Evolutionary conservation across 202 grass and related monocot genomes (phyloP).

Genomic region (Carex sylvatica): DNA sequence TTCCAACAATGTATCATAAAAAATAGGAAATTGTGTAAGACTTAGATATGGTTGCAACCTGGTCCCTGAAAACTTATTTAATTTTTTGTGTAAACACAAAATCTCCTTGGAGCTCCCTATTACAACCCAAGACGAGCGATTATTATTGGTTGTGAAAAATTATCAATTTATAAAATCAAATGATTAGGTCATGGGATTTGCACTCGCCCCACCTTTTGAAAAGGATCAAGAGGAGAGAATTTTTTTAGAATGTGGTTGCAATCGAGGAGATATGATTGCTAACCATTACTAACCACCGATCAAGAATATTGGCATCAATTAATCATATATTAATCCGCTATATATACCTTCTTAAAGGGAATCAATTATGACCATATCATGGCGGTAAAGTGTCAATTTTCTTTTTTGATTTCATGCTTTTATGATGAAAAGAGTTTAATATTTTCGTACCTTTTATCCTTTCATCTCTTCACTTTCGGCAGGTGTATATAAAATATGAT

Average conservation of each 20-base stretch:
- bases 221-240: not conserved
- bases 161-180: not conserved
- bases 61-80: not conserved
- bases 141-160: not conserved
- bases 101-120: not conserved
- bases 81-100: not conserved
- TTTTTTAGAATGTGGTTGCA: not conserved
- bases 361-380: not conserved
- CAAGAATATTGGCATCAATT: not conserved
- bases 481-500: no score
- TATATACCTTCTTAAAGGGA: not conserved
- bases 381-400: not conserved
- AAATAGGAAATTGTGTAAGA: no score
- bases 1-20: no score
- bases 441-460: not conserved
- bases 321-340: not conserved
- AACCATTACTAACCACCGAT: slow-evolving; percentile 31
- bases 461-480: no score
- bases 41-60: no score
- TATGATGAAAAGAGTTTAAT: not conserved
- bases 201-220: not conserved
- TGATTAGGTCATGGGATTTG: not conserved
- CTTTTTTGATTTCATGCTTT: not conserved
- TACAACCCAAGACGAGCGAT: not conserved
- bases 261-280: slow-evolving; percentile 22